Evolutionary conservation across 768 basidiomycete genomes (phyloP).

Genomic region (Mycena maculata): DNA sequence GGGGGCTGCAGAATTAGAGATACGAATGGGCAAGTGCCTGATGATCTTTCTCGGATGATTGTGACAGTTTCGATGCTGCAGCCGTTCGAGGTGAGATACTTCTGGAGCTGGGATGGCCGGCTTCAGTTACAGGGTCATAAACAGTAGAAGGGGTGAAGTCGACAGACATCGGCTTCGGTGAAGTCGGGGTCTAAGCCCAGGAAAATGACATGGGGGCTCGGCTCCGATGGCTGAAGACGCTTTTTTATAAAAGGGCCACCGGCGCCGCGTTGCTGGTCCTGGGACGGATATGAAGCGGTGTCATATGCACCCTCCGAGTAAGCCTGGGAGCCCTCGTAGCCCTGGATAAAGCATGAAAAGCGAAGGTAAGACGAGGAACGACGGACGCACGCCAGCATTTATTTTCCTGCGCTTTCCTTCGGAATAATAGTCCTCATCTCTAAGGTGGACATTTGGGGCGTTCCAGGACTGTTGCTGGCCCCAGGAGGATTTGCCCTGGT

Average conservation of each 20-base stretch:
- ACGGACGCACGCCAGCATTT: constrained; percentile 73
- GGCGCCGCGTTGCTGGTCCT: constrained; percentile 63
- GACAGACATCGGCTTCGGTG: constrained; percentile 91
- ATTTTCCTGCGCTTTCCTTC: constrained; percentile 85
- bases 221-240: constrained; percentile 84
- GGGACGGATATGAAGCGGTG: constrained; percentile 46
- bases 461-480: constrained; percentile 58
- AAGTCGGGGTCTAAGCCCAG: constrained; percentile 93
- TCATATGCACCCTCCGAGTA: constrained; percentile 57
- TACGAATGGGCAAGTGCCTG: constrained; percentile 93
- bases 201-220: constrained; percentile 94
- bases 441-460: constrained; percentile 56
- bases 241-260: constrained; percentile 69
- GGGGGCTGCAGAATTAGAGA: constrained; percentile 68
- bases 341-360: constrained; percentile 47
- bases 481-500: constrained; percentile 79
- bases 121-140: constrained; percentile 49
- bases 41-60: constrained; percentile 95
- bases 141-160: constrained; percentile 46
- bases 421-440: constrained; percentile 76
- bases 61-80: constrained; percentile 89
- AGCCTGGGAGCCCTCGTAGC: constrained; percentile 60
- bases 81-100: constrained; percentile 76
- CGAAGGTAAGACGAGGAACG: background rate
- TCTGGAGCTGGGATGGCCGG: constrained; percentile 75